Percentiles rank a stretch among this genome's conserved stretches.
These are phyloP conservation scores for Vitis cinerea DNA, from an alignment of 164 flowering plant species.

Conservation along the genomic window DNA sequence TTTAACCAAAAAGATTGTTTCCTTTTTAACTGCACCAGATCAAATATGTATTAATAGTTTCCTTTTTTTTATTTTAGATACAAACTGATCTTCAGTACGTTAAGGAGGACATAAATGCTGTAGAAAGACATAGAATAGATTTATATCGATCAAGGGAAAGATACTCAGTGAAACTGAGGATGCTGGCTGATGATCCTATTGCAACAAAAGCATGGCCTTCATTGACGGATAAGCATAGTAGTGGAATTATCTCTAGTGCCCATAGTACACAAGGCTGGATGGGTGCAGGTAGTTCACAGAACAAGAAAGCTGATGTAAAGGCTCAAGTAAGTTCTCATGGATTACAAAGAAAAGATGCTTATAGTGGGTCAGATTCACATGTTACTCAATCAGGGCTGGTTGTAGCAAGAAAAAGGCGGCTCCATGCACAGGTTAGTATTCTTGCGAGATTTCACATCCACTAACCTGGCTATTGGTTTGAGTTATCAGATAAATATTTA, in stretches of 20 bases:
- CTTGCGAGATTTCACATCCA: not conserved
- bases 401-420: conserved; percentile 67
- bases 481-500: too few species aligned
- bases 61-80: conserved; percentile 36
- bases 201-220: conserved; percentile 45
- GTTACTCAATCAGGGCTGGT: conserved; percentile 59
- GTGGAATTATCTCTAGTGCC: conserved; percentile 46
- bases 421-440: conserved; percentile 72
- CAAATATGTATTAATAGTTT: not conserved
- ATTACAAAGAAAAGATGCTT: conserved; percentile 48
- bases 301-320: conserved; percentile 50
- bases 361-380: conserved; percentile 63
- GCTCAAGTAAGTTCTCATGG: conserved; percentile 52
- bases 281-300: conserved; percentile 40
- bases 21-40: too few species aligned
- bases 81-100: conserved; percentile 85
- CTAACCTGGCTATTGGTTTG: too few species aligned
- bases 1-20: too few species aligned
- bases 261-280: conserved; percentile 43
- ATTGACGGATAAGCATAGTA: conserved; percentile 48
- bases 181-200: conserved; percentile 51
- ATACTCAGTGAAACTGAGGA: conserved; percentile 63
- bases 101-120: conserved; percentile 76
- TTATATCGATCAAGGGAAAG: conserved; percentile 68
- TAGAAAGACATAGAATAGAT: conserved; percentile 80